Base-by-base conservation (phyloP, 2,329 filamentous ascomycete species). In the Juglanconis oblonga region DNA sequence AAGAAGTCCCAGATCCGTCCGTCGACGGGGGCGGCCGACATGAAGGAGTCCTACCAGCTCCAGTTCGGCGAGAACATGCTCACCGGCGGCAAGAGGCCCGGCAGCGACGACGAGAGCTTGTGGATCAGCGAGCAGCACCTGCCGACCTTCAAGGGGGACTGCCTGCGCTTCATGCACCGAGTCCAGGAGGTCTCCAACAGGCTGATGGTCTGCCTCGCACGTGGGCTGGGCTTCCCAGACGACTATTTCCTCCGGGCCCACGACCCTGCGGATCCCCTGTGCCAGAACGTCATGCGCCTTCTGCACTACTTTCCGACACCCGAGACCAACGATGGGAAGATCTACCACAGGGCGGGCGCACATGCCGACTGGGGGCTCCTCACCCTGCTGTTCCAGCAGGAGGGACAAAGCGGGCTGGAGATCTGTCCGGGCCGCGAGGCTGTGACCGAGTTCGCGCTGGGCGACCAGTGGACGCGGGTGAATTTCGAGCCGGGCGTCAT, bases 351-450 rank as follows among this genome's bases (percentile, higher is more conserved):
- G 31, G 82, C 83, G 0, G 83, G 83, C 6, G 80, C 83, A 6
- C 84, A 87, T 68, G 79, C 81, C 0, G 84, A 86, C 68, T 86
- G 81, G 78, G 82, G 80, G 61, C 78, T 85, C 52, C 62, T 86
- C 45, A 86, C 84, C 0, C 70, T 87, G n/a, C 74, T 87, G 2
- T 86, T 85, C 67, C 82, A 86, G 63, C 77, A 77, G 8, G 74
- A 78, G 0, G 82, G 81, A 0, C 79, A 86, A 65, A 77, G 73
- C 29, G 82, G 82, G 0, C 72, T 86, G 6, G 82, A 85, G 64
- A 84, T 85, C 57, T 86, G 82, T 64, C 83, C 82, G 0, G 82
- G 83, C 0, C 74, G 82, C 10, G 83, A 85, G 68, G 78, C 77
- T 1, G 77, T 79, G 3, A 85, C 81, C 0, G 74, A 75, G 0